Evolutionary conservation across 2,329 filamentous ascomycete species (phyloP).

Genomic region (Clarireedia monteithiana): DNA sequence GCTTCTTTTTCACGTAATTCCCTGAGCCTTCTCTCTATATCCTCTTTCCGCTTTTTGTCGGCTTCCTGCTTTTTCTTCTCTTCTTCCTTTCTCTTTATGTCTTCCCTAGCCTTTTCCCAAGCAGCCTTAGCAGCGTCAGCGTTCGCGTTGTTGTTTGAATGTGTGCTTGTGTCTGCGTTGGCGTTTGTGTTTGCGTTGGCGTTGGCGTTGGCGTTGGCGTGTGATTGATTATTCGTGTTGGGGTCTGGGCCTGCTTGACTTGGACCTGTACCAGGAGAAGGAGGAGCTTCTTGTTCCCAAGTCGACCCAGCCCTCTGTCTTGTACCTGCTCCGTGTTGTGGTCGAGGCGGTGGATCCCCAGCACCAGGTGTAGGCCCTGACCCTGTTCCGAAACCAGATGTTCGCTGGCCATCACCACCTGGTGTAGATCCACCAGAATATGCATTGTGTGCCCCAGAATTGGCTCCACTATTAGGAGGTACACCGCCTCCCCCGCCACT

Average conservation of each 20-base stretch:
- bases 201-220: conserved; percentile 12
- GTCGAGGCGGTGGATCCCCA: conserved; percentile 15
- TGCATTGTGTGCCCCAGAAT: conserved; percentile 16
- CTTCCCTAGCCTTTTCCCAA: conserved; percentile 64
- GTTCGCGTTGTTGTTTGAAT: conserved; percentile 1
- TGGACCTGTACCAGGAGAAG: conserved; percentile 10
- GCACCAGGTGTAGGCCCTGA: conserved; percentile 4
- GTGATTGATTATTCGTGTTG: neutral
- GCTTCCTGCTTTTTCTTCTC: conserved; percentile 54
- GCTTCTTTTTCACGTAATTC: conserved; percentile 52
- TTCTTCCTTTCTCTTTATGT: conserved; percentile 58
- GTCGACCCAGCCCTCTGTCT: conserved; percentile 2
- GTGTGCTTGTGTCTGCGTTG: conserved; percentile 6
- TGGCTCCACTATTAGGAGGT: conserved; percentile 13
- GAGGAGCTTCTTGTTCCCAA: conserved; percentile 5
- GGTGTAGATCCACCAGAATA: conserved; percentile 22
- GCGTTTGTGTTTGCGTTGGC: neutral
- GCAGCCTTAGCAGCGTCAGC: conserved; percentile 34
- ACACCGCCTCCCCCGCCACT: conserved; percentile 17
- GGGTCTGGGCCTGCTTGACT: conserved; percentile 3
- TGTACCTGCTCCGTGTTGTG: conserved; percentile 8
- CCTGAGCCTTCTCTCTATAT: conserved; percentile 43
- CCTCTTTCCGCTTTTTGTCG: conserved; percentile 51
- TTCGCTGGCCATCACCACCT: conserved; percentile 9
- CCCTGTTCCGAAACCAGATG: conserved; percentile 2